A percentile compares a stretch with the other conserved stretches of the same genome.
Conservation (phyloP, 2,329 filamentous ascomycete species). For the Phoma herbarum region DNA sequence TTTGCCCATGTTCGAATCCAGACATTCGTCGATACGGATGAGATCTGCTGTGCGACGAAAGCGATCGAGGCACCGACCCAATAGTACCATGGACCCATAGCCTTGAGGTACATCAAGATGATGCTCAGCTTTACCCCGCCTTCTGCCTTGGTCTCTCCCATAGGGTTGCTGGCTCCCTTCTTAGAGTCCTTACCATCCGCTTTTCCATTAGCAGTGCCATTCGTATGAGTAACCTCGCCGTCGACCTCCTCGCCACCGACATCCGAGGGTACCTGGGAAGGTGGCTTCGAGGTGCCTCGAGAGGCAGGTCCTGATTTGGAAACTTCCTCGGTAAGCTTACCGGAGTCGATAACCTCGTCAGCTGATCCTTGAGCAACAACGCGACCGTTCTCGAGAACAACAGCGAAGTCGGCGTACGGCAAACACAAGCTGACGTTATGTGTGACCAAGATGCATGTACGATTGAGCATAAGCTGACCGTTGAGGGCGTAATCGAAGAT, state of each 20-base stretch:
- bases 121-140: constrained; percentile 90
- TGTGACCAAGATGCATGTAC: constrained; percentile 94
- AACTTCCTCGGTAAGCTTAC: constrained; percentile 86
- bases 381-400: constrained; percentile 87
- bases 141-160: constrained; percentile 76
- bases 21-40: constrained; percentile 85
- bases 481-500: constrained; percentile 94
- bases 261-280: constrained; percentile 81
- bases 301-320: constrained; percentile 78
- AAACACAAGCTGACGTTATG: constrained; percentile 93
- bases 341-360: constrained; percentile 81
- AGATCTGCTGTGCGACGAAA: constrained; percentile 84
- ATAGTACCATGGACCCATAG: constrained; percentile 98
- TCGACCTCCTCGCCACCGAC: constrained; percentile 58
- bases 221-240: constrained; percentile 53
- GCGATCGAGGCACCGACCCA: constrained; percentile 80
- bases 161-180: constrained; percentile 60
- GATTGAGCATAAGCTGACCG: constrained; percentile 84
- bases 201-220: constrained; percentile 58
- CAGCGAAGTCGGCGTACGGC: constrained; percentile 79
- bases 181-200: constrained; percentile 54
- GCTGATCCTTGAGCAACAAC: constrained; percentile 79
- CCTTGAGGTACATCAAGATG: constrained; percentile 81
- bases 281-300: constrained; percentile 72
- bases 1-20: constrained; percentile 98